phyloP scores from a whole-genome alignment of 2,329 filamentous ascomycete genomes.

The Xylariaceae sp. region DNA sequence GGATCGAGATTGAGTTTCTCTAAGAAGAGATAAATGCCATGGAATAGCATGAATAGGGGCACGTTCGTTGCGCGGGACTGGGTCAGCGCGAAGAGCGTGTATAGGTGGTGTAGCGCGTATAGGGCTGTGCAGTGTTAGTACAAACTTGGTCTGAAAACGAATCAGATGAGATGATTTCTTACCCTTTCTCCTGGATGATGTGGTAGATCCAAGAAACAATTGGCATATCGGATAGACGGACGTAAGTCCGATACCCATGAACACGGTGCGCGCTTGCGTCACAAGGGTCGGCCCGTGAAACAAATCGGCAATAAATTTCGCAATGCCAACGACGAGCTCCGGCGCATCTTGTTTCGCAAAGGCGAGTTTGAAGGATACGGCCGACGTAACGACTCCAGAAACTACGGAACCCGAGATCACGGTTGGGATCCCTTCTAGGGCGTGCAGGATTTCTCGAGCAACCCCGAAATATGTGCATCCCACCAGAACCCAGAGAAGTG shows the following conservation, averaged over 20 bases:
- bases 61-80: constrained; percentile 83
- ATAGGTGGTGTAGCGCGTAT: constrained; percentile 60
- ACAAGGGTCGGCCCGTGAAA: constrained; percentile 43
- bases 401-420: constrained; percentile 38
- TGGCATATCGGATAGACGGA: constrained; percentile 38
- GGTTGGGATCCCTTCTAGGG: constrained; percentile 39
- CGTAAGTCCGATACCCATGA: constrained; percentile 42
- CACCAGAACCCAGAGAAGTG: constrained; percentile 69
- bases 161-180: constrained; percentile 10
- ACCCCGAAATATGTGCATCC: constrained; percentile 62
- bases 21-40: constrained; percentile 50
- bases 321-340: constrained; percentile 60
- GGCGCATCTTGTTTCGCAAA: constrained; percentile 86
- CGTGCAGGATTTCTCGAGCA: constrained; percentile 40
- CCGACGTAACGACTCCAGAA: constrained; percentile 43
- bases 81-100: constrained; percentile 75
- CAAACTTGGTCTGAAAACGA: not conserved
- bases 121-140: constrained; percentile 28
- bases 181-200: constrained; percentile 28
- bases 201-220: constrained; percentile 29
- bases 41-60: constrained; percentile 74
- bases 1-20: constrained; percentile 43
- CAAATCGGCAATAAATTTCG: constrained; percentile 36
- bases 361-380: constrained; percentile 80
- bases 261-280: constrained; percentile 45